Base-by-base conservation (phyloP, 208 protist species). In the Porcisia hertigi region DNA sequence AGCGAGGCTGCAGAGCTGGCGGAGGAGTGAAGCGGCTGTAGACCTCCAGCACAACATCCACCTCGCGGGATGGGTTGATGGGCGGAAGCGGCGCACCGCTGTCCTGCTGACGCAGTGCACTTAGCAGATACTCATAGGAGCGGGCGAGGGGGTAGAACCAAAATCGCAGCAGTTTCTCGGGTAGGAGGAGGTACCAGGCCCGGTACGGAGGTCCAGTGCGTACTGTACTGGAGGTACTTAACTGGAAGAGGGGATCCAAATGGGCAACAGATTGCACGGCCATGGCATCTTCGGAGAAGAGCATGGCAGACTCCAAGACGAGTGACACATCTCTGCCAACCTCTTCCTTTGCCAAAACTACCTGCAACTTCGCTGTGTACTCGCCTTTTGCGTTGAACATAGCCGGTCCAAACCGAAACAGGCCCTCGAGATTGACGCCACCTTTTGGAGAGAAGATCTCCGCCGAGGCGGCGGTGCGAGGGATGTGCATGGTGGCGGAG, bases 1-100 rank as follows among this genome's bases (percentile, higher is more conserved):
- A 79, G 36, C 86, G 83, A 8, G 79, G 72, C 76, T 92, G 91
- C 53, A 95, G 64, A 5, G 75, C 11, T 1, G 87, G 49, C 11
- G 91, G 91, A 1, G 91, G 91, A 7, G 85, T 82, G 79, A 95
- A 95, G 43, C 80, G 77, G 18, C n/a, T 43, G 81, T 95, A 95
- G 47, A 95, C 74, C 23, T 81, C 69, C 2, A 90, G n/a, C 14
- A 88, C 80, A 41, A 91, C 84, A 6, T 82, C 79, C 53, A 95
- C 87, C 66, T 93, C 88, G 7, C 60, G 79, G 11, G 58, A 39
- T 12, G 36, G 43, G 75, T 92, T 80, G 45, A 92, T 64, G 25
- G 64, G 55, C 23, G 91, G 88, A 62, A 93, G 93, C 18, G 83
- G 57, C 25, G 76, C 41, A 36, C 7, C 3, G 45, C 57, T 71